phyloP scores from a whole-genome alignment of 108 stramenopile species.

The Craspedostauros australis region DNA sequence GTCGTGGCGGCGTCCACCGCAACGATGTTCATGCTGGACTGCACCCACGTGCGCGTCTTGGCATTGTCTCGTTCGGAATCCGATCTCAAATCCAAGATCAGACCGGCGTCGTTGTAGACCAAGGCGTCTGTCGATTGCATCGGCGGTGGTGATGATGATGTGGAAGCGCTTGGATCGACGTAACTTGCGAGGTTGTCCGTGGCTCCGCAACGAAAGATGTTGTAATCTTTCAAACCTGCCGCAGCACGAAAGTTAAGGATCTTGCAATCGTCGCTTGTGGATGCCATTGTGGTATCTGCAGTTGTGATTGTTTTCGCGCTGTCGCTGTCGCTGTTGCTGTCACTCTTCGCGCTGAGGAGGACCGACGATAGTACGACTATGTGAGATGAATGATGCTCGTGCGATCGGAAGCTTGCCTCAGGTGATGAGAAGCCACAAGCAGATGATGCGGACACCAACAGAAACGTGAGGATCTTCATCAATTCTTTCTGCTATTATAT shows the following conservation, averaged over 20 bases:
- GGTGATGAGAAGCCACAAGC: too few species aligned
- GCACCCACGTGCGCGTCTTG: slow-evolving; percentile 26
- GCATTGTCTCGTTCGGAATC: slow-evolving; percentile 24
- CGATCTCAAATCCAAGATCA: slow-evolving; percentile 36
- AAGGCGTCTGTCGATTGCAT: background rate
- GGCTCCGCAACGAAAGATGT: slow-evolving; percentile 26
- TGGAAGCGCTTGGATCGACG: background rate
- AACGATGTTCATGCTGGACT: background rate
- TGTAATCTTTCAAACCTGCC: slow-evolving; percentile 8
- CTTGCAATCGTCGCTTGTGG: background rate
- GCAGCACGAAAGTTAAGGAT: slow-evolving; percentile 28
- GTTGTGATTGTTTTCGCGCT: too few species aligned
- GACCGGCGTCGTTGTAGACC: slow-evolving; percentile 5
- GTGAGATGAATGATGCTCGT: too few species aligned
- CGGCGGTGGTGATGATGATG: background rate
- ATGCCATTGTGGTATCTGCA: too few species aligned
- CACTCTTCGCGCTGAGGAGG: too few species aligned
- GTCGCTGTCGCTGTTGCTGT: too few species aligned
- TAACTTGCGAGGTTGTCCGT: slow-evolving; percentile 15
- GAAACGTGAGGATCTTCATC: too few species aligned
- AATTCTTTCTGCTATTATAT: too few species aligned
- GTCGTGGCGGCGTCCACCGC: slow-evolving; percentile 1
- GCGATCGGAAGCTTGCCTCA: too few species aligned
- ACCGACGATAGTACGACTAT: too few species aligned
- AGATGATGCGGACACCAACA: too few species aligned